Evolutionary conservation across 2,329 filamentous ascomycete species (phyloP).

Genomic region (Neopestalotiopsis sp.): DNA sequence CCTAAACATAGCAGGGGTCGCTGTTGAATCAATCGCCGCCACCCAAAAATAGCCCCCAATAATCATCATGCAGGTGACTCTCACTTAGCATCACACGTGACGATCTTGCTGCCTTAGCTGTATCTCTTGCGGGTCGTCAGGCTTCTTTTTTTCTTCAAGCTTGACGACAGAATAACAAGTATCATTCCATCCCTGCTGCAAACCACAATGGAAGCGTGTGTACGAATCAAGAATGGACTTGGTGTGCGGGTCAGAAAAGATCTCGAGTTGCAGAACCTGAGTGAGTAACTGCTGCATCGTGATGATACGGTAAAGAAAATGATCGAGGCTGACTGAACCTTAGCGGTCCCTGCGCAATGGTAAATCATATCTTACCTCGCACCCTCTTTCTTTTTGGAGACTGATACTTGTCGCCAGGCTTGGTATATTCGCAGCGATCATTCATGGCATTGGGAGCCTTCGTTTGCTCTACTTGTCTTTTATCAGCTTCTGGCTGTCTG

Average conservation of each 20-base stretch:
- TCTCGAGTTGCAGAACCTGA: background rate
- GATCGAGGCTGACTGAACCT: background rate
- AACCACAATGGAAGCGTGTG: background rate
- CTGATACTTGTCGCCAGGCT: background rate
- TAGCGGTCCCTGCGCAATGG: background rate
- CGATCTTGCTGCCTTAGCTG: too few relatives aligned
- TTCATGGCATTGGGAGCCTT: background rate
- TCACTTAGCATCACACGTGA: too few relatives aligned
- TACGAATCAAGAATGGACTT: background rate
- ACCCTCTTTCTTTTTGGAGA: background rate
- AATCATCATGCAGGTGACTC: too few relatives aligned
- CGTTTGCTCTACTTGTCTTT: background rate
- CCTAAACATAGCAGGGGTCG: too few relatives aligned
- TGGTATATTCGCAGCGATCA: background rate
- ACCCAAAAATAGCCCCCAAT: too few relatives aligned
- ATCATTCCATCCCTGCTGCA: background rate
- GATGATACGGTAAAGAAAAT: background rate
- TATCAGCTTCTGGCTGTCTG: too few relatives aligned
- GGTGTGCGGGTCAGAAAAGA: background rate
- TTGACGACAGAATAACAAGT: background rate
- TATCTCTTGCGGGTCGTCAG: background rate
- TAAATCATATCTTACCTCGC: background rate
- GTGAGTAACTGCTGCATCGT: background rate
- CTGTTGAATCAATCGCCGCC: too few relatives aligned
- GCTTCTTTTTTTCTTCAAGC: background rate